Evolutionary conservation across 805 yeast species (phyloP), one percentile per base, ranked within the genome.

Genomic region (Candida germanica): DNA sequence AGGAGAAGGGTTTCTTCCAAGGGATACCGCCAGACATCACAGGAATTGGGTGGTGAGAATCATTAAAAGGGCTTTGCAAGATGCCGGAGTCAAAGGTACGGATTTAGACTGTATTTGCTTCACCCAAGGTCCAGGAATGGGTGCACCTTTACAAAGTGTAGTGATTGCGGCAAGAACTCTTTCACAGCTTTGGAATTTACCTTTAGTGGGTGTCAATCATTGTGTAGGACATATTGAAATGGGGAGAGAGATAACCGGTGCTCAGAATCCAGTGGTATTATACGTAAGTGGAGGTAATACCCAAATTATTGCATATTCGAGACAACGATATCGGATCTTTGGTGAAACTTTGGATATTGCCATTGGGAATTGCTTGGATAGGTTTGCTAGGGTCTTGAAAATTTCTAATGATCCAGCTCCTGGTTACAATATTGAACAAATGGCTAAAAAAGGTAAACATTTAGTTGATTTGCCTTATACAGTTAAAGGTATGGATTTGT

Each of bases 91-190:
- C 5, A 47, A 50, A 1, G 66, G 72, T 5, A 41, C 48, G 6
- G 84, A 84, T 30, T 52, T 83, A 5, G 89, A 84, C 59, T 81
- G 85, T 33, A 84, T 93, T 32, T 87, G 96, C 58, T 93, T 93
- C 58, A 93, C 98, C 1, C 94, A 85, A 60, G 98, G 98, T 4
- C 99, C 98, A 0, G 99, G 99, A 1, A 93, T 93, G 98, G 99
- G 99, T 2, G 98, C 98, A 1, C 99, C 99, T 0, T 64, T 93
- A 35, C 95, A 93, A 50, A 79, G 91, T 38, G 96, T 88, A 26
- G 98, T 83, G 3, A 71, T 93, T 32, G 94, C 95, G 1, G 98
- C 98, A 1, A 69, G 99, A 53, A 80, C 96, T 0, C 62, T 89
- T 25, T 69, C 87, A 6, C 79, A 83, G 48, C 54, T 91, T 47